A percentile compares a stretch with the other conserved stretches of the same genome.
These are phyloP conservation scores for Phytopythium sindhum DNA, from an alignment of 352 stramenopile genomes.

Conservation along the genomic window DNA sequence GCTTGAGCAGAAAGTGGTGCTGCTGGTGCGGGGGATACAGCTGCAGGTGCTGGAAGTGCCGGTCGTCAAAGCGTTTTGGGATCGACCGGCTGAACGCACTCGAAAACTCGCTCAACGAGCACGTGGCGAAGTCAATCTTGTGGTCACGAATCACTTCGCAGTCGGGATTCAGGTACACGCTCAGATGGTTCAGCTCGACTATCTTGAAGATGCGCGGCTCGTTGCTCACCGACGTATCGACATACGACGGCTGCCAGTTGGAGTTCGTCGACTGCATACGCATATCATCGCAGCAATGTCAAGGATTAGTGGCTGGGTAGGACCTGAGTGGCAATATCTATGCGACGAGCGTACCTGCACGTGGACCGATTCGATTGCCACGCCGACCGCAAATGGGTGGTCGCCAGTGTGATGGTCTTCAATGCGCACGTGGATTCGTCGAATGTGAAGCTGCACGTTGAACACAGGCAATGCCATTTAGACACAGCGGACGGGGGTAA, in stretches of 20 bases:
- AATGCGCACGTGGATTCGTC: slow-evolving; percentile 80
- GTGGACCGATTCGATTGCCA: slow-evolving; percentile 85
- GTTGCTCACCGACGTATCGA: slow-evolving; percentile 72
- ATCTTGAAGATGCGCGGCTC: slow-evolving; percentile 89
- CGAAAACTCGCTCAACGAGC: slow-evolving; percentile 75
- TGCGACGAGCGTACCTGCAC: slow-evolving; percentile 35
- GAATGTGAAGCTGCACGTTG: slow-evolving; percentile 62
- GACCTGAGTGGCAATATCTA: background rate
- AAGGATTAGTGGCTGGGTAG: background rate
- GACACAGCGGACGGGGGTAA: background rate
- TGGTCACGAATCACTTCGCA: slow-evolving; percentile 59
- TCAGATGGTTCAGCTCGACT: slow-evolving; percentile 86
- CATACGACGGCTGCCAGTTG: slow-evolving; percentile 83
- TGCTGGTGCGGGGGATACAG: slow-evolving; percentile 70
- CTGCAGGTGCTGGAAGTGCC: slow-evolving; percentile 56
- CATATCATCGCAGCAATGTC: background rate
- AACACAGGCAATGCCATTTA: background rate
- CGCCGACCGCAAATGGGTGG: slow-evolving; percentile 73
- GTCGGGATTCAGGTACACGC: slow-evolving; percentile 82
- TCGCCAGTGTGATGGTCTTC: slow-evolving; percentile 77
- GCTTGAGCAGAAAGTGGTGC: slow-evolving; percentile 85
- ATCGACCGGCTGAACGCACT: slow-evolving; percentile 75
- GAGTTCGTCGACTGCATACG: slow-evolving; percentile 77
- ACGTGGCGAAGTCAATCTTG: slow-evolving; percentile 60
- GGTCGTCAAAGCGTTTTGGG: slow-evolving; percentile 80